Conservation (phyloP, 2,329 filamentous ascomycete species). For the Sarocladium strictum region DNA sequence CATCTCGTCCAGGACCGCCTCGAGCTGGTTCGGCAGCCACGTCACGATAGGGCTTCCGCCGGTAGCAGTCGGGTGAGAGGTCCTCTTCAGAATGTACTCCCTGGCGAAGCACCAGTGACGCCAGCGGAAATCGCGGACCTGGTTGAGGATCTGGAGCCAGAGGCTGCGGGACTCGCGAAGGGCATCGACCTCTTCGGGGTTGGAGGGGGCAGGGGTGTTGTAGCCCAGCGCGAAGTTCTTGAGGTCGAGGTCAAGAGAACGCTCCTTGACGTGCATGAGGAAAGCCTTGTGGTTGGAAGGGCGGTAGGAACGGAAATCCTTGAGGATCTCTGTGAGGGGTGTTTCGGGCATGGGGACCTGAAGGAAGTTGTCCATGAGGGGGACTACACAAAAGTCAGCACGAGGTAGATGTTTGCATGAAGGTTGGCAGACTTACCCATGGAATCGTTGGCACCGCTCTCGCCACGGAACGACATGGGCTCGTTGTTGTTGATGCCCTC, state of each 20-base stretch:
- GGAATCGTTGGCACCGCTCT: slow-evolving; percentile 89
- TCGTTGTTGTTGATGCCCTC: slow-evolving; percentile 65
- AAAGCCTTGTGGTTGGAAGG: slow-evolving; percentile 87
- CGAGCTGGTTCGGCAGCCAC: slow-evolving; percentile 77
- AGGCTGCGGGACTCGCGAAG: slow-evolving; percentile 51
- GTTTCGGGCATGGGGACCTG: slow-evolving; percentile 84
- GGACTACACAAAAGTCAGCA: slow-evolving; percentile 42
- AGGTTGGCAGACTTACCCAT: slow-evolving; percentile 40
- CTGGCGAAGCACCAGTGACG: slow-evolving; percentile 80
- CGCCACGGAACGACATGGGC: slow-evolving; percentile 78
- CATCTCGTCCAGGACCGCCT: slow-evolving; percentile 70
- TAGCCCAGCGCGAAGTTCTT: slow-evolving; percentile 50
- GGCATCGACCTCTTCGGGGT: slow-evolving; percentile 29
- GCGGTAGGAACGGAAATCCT: slow-evolving; percentile 84
- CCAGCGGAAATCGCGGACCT: slow-evolving; percentile 78
- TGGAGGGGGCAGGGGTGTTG: slow-evolving; percentile 13
- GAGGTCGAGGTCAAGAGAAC: slow-evolving; percentile 43
- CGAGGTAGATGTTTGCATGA: neutral
- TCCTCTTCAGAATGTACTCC: slow-evolving; percentile 78
- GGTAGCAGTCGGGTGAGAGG: slow-evolving; percentile 69
- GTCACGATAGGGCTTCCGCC: slow-evolving; percentile 79
- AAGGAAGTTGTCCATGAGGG: slow-evolving; percentile 81
- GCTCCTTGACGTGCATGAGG: slow-evolving; percentile 61
- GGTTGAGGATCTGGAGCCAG: slow-evolving; percentile 62
- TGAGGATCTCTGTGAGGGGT: slow-evolving; percentile 79